Percentiles rank a stretch among this genome's conserved stretches.
Evolutionary conservation across 257 asterid genomes (phyloP).

Genomic region (Anisodus acutangulus): DNA sequence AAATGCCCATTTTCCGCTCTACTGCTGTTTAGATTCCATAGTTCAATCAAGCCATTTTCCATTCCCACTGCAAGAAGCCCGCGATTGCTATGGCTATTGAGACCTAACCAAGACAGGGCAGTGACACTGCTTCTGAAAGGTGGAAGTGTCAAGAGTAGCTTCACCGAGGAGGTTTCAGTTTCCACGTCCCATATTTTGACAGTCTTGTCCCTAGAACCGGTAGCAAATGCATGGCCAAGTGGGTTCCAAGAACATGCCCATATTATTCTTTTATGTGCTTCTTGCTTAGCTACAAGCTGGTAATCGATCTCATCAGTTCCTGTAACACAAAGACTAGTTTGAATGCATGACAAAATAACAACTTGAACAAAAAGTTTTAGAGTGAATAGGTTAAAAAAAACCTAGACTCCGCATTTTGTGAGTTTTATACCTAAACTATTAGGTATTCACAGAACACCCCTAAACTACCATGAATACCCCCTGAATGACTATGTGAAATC

Average conservation of each 20-base stretch:
- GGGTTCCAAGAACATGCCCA: slow-evolving; percentile 99
- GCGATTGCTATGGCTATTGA: slow-evolving; percentile 48
- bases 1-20: slow-evolving; percentile 32
- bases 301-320: slow-evolving; percentile 62
- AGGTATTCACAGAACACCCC: no score
- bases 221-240: slow-evolving; percentile 77
- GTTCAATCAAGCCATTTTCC: slow-evolving; percentile 83
- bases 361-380: background rate
- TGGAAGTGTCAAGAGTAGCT: slow-evolving; percentile 66
- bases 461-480: no score
- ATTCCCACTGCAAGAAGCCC: slow-evolving; percentile 88
- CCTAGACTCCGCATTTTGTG: no score
- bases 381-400: no score
- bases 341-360: background rate
- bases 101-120: slow-evolving; percentile 79
- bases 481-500: no score
- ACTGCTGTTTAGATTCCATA: slow-evolving; percentile 62
- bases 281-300: slow-evolving; percentile 66
- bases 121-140: slow-evolving; percentile 76
- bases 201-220: slow-evolving; percentile 91
- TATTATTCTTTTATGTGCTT: slow-evolving; percentile 90
- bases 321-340: slow-evolving; percentile 33
- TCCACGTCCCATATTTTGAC: slow-evolving; percentile 80
- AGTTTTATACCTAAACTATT: no score
- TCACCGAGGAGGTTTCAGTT: slow-evolving; percentile 59